Conservation (phyloP, 2,329 filamentous ascomycete genomes). For the Talaromyces piceae region DNA sequence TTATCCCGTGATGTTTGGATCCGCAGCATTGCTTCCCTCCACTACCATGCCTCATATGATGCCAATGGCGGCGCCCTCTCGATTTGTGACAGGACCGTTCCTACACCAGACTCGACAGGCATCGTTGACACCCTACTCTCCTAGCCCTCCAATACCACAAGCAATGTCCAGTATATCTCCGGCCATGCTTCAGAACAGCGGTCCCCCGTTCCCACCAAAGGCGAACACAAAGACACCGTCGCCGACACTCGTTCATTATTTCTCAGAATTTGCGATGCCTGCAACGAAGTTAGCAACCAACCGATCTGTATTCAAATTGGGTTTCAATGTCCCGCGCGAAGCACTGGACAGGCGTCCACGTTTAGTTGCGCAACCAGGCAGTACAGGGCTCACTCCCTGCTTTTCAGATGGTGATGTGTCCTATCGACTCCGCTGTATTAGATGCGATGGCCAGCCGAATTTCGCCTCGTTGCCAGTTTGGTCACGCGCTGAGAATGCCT, state of each 20-base stretch:
- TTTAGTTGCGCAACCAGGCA: constrained; percentile 4
- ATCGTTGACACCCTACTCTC: background rate
- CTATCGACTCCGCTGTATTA: constrained; percentile 64
- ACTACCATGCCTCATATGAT: background rate
- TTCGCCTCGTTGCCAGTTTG: constrained; percentile 47
- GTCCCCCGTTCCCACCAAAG: background rate
- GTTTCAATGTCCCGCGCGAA: constrained; percentile 27
- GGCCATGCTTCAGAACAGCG: background rate
- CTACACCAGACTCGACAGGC: background rate
- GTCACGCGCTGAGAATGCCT: constrained; percentile 56
- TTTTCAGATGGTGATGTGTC: constrained; percentile 49
- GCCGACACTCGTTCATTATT: constrained; percentile 24
- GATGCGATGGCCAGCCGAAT: constrained; percentile 24
- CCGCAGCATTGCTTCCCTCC: background rate
- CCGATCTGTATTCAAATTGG: constrained; percentile 22
- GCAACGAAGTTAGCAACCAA: constrained; percentile 23
- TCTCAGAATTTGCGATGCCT: constrained; percentile 24
- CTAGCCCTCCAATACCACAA: background rate
- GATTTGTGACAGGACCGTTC: background rate
- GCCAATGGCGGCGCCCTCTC: background rate
- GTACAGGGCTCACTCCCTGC: constrained; percentile 18
- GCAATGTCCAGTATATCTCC: background rate
- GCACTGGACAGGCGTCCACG: constrained; percentile 28
- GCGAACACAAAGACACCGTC: background rate
- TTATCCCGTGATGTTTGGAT: background rate